Percentiles rank a stretch among this genome's conserved stretches.
These are phyloP conservation scores for Agrocybe praecox DNA, from an alignment of 768 basidiomycete species.

Conservation along the genomic window DNA sequence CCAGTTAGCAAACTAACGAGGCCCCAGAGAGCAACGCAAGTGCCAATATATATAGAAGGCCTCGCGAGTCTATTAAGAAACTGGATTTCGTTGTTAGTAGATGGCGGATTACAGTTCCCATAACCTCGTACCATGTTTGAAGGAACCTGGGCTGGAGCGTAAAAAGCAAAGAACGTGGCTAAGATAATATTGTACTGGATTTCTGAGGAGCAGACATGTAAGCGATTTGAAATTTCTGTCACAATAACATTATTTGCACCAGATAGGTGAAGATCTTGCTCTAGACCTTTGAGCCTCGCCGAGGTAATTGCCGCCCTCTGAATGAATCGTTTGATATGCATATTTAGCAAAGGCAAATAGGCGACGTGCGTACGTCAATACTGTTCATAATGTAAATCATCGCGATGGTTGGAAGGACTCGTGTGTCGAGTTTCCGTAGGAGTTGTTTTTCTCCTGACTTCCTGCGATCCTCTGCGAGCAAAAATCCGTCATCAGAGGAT, in stretches of 20 bases:
- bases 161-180: conserved; percentile 41
- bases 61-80: conserved; percentile 56
- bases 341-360: too few relatives aligned
- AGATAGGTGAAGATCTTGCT: conserved; percentile 46
- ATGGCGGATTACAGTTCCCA: too few relatives aligned
- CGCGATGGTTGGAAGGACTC: conserved; percentile 57
- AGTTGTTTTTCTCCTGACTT: conserved; percentile 39
- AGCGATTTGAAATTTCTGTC: too few relatives aligned
- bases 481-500: neutral
- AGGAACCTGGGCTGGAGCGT: conserved; percentile 65
- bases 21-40: conserved; percentile 66
- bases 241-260: too few relatives aligned
- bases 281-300: conserved; percentile 50
- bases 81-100: conserved; percentile 25
- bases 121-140: conserved; percentile 67
- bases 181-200: conserved; percentile 25
- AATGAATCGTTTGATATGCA: neutral
- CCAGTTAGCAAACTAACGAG: conserved; percentile 63
- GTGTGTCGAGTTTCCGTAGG: conserved; percentile 54
- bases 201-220: conserved; percentile 12
- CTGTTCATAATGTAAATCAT: conserved; percentile 68
- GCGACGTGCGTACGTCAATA: conserved; percentile 49
- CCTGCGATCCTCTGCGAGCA: conserved; percentile 1
- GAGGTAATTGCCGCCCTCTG: conserved; percentile 51
- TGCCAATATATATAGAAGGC: conserved; percentile 62